phyloP scores from a whole-genome alignment of 2,329 filamentous ascomycete species.

The Fusarium chlamydosporum region DNA sequence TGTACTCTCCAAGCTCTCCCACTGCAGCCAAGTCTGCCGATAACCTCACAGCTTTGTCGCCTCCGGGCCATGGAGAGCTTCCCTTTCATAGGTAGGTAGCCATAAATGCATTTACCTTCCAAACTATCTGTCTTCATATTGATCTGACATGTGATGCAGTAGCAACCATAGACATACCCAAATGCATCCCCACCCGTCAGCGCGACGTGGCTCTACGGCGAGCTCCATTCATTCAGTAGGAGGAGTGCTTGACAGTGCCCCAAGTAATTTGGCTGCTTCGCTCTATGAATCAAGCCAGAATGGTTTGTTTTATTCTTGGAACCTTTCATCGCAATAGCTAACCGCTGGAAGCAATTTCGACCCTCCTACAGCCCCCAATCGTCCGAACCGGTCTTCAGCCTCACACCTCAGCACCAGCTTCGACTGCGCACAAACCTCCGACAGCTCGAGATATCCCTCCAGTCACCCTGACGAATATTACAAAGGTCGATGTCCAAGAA shows the following conservation, averaged over 20 bases:
- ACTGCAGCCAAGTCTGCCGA: conserved; percentile 76
- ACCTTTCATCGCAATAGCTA: conserved; percentile 23
- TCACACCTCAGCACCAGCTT: conserved; percentile 77
- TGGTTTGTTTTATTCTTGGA: conserved; percentile 65
- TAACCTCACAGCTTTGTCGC: conserved; percentile 70
- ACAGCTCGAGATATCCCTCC: conserved; percentile 92
- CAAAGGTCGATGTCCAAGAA: conserved; percentile 81
- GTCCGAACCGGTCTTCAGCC: conserved; percentile 88
- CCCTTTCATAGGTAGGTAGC: conserved; percentile 73
- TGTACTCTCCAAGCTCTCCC: conserved; percentile 70
- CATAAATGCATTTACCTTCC: not conserved
- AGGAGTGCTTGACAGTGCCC: conserved; percentile 81
- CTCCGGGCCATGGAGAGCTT: conserved; percentile 66
- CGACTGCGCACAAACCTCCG: conserved; percentile 84
- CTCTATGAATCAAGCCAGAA: conserved; percentile 84
- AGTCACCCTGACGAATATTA: conserved; percentile 89
- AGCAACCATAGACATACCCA: conserved; percentile 61
- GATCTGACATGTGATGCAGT: conserved; percentile 47
- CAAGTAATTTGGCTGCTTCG: conserved; percentile 68
- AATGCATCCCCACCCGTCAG: conserved; percentile 61
- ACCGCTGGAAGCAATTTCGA: conserved; percentile 80
- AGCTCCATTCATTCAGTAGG: conserved; percentile 92
- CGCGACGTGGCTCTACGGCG: conserved; percentile 83
- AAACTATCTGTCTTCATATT: not conserved
- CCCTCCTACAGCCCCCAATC: conserved; percentile 90